These are phyloP conservation scores for Circinella minor DNA, from an alignment of 371 early-diverging fungal species.

Conservation along the genomic window DNA sequence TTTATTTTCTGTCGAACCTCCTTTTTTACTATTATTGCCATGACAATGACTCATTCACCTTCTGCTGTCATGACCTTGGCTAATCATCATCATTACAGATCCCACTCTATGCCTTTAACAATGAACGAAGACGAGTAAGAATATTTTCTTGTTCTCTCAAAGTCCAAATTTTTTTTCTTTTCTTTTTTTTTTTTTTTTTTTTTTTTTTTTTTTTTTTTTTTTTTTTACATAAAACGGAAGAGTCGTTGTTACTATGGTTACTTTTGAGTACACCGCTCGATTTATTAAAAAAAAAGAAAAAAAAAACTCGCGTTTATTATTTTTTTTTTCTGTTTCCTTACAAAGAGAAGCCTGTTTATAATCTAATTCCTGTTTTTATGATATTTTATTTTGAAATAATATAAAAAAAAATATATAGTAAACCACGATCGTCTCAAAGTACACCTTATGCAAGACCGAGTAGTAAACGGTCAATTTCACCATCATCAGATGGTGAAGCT, in stretches of 20 bases:
- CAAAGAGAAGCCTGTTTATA: not conserved
- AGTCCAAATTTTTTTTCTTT: too few relatives aligned
- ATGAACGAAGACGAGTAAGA: conserved; percentile 5
- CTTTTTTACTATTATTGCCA: not conserved
- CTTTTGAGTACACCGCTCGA: too few relatives aligned
- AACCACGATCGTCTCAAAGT: not conserved
- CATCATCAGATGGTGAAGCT: not conserved
- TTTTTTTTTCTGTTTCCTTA: too few relatives aligned
- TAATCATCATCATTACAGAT: conserved; percentile 17
- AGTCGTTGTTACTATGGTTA: too few relatives aligned
- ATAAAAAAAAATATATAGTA: not conserved
- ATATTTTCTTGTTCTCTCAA: not conserved
- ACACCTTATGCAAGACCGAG: conserved; percentile 1
- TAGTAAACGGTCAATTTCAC: not conserved
- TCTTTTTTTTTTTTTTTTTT: too few relatives aligned
- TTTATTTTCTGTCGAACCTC: not conserved
- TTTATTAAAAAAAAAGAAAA: too few relatives aligned
- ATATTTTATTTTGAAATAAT: not conserved
- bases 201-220: too few relatives aligned
- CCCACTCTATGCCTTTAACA: conserved; percentile 20
- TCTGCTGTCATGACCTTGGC: conserved; percentile 10
- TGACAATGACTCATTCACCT: not conserved
- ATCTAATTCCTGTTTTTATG: not conserved
- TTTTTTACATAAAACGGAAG: too few relatives aligned
- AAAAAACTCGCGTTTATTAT: not conserved